These are phyloP conservation scores for Leucocoprinus gongylophorus DNA, from an alignment of 1,284 basidiomycete species.

Conservation along the genomic window DNA sequence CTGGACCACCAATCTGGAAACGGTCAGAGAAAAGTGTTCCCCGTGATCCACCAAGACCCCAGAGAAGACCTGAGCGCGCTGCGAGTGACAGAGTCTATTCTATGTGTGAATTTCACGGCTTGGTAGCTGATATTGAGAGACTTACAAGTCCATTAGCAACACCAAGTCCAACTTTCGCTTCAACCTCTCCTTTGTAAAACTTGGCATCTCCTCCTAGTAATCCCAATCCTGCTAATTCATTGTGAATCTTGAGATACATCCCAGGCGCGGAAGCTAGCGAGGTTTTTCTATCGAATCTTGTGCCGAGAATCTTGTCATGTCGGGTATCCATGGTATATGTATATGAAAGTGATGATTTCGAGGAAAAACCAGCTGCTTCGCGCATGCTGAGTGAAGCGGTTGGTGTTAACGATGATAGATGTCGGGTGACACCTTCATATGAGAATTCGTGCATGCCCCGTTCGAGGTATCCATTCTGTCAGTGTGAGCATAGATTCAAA, in stretches of 20 bases:
- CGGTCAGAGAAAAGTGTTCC: slow-evolving; percentile 71
- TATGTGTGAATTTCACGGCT: background rate
- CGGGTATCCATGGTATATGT: slow-evolving; percentile 75
- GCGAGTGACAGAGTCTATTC: slow-evolving; percentile 58
- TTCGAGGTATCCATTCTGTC: slow-evolving; percentile 36
- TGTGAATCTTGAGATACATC: slow-evolving; percentile 51
- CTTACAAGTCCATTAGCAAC: slow-evolving; percentile 51
- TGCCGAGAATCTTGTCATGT: slow-evolving; percentile 63
- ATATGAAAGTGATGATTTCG: slow-evolving; percentile 85
- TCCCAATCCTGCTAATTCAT: slow-evolving; percentile 74
- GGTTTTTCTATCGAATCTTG: slow-evolving; percentile 23
- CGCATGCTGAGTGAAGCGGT: slow-evolving; percentile 83
- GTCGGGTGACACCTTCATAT: slow-evolving; percentile 76
- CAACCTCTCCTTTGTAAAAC: slow-evolving; percentile 68
- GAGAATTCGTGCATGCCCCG: slow-evolving; percentile 68
- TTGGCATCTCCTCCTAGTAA: slow-evolving; percentile 58
- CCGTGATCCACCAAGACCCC: slow-evolving; percentile 35
- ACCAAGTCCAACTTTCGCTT: slow-evolving; percentile 58
- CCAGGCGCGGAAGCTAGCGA: slow-evolving; percentile 31
- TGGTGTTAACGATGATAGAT: slow-evolving; percentile 64
- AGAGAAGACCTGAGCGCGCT: slow-evolving; percentile 56
- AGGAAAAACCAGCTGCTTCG: slow-evolving; percentile 68
- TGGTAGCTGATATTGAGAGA: slow-evolving; percentile 12
- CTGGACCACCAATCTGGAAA: slow-evolving; percentile 94
- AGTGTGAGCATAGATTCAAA: background rate